phyloP scores from a whole-genome alignment of 1,284 basidiomycete species.

The Rhodotorula sp. region DNA sequence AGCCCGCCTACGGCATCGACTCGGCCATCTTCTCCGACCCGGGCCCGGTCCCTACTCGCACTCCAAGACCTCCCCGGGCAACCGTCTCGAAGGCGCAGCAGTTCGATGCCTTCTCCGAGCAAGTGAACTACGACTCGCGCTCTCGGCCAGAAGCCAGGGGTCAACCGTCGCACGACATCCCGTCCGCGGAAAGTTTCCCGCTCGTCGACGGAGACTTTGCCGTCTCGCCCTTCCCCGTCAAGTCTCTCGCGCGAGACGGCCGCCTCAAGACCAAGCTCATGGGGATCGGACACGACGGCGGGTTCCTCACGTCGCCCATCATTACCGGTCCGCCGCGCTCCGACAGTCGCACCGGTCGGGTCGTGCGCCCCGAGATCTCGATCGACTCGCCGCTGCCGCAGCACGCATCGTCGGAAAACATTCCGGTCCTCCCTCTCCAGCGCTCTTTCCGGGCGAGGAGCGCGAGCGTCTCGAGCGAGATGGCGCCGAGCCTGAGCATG shows the following conservation, averaged over 20 bases:
- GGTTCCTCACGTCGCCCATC: constrained; percentile 41
- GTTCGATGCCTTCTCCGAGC: too few relatives aligned
- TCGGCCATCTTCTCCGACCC: constrained; percentile 24
- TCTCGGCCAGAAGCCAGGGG: constrained; percentile 5
- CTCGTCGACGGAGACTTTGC: constrained; percentile 30
- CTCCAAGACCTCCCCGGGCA: constrained; percentile 8
- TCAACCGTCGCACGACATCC: neutral
- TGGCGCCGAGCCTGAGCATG: constrained; percentile 26
- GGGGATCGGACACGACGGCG: constrained; percentile 41
- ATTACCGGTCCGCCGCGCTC: constrained; percentile 30
- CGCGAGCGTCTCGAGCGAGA: constrained; percentile 5
- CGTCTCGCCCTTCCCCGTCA: constrained; percentile 8
- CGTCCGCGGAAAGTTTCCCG: constrained; percentile 6
- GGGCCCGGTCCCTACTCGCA: constrained; percentile 16
- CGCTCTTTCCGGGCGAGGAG: neutral
- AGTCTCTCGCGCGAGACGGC: constrained; percentile 27
- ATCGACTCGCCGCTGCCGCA: constrained; percentile 26
- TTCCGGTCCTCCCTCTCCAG: neutral
- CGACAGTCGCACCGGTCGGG: constrained; percentile 18
- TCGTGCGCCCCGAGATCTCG: constrained; percentile 22
- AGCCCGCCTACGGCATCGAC: constrained; percentile 23
- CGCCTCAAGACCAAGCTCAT: constrained; percentile 40
- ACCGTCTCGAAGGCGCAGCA: constrained; percentile 1
- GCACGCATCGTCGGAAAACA: constrained; percentile 6
- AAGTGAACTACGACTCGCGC: constrained; percentile 20